Evolutionary conservation across 306 rosid species (phyloP).

Genomic region (Quercus robur): DNA sequence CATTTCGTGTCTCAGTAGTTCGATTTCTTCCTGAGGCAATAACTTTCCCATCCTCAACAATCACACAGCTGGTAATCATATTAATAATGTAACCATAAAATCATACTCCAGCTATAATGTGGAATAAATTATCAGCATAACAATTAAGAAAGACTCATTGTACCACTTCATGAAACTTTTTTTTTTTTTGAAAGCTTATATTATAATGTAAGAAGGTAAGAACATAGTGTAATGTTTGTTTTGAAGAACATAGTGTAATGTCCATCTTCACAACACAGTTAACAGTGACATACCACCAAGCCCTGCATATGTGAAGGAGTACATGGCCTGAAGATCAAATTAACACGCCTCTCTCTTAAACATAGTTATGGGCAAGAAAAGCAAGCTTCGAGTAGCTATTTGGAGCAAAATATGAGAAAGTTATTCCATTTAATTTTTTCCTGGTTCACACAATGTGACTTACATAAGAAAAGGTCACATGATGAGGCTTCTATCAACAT

Average conservation of each 20-base stretch:
- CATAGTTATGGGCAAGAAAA: background rate
- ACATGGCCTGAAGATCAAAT: background rate
- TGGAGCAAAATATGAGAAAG: background rate
- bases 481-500: background rate
- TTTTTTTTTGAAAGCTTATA: background rate
- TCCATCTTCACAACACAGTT: constrained; percentile 1
- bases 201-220: background rate
- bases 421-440: background rate
- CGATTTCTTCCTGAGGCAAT: constrained; percentile 83
- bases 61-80: constrained; percentile 62
- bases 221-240: background rate
- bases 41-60: constrained; percentile 71
- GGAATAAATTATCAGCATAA: background rate
- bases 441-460: background rate
- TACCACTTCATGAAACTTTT: background rate
- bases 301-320: background rate
- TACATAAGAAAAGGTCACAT: too few species aligned
- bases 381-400: background rate
- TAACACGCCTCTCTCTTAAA: background rate
- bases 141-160: background rate
- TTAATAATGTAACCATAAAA: background rate
- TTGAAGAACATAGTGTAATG: background rate
- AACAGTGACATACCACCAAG: background rate
- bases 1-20: constrained; percentile 83
- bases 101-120: background rate